Evolutionary conservation across 768 basidiomycete species (phyloP).

Genomic region (Nevesoporus exiguus): DNA sequence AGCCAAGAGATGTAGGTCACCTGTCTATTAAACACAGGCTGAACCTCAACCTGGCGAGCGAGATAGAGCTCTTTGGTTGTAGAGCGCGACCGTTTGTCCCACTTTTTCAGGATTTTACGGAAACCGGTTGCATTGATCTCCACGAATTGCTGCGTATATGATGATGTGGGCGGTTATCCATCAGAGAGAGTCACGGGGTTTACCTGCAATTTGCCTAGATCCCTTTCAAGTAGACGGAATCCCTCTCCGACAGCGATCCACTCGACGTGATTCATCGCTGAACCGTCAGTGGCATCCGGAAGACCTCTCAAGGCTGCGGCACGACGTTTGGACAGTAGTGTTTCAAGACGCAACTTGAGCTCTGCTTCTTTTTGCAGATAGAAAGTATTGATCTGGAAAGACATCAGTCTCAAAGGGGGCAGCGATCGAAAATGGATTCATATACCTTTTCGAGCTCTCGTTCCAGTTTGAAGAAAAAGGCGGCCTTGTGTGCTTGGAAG

Average conservation of each 20-base stretch:
- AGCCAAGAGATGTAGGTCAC: conserved; percentile 38
- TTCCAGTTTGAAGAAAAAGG: conserved; percentile 98
- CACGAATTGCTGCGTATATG: conserved; percentile 74
- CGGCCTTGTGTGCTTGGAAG: conserved; percentile 93
- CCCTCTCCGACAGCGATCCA: conserved; percentile 98
- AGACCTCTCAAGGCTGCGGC: conserved; percentile 71
- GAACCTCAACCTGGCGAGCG: conserved; percentile 95
- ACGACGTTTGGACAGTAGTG: conserved; percentile 89
- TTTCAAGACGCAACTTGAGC: conserved; percentile 86
- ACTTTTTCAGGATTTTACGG: conserved; percentile 96
- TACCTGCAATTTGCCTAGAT: conserved; percentile 94
- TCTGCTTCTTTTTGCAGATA: conserved; percentile 98
- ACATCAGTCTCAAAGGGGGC: conserved; percentile 4
- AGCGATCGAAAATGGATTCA: conserved; percentile 3
- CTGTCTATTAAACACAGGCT: conserved; percentile 95
- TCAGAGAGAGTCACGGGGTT: conserved; percentile 12
- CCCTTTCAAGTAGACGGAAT: conserved; percentile 89
- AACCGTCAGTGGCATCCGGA: conserved; percentile 63
- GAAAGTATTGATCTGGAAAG: conserved; percentile 86
- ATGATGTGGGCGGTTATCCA: conserved; percentile 13
- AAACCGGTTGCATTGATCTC: conserved; percentile 98
- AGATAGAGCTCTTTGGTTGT: conserved; percentile 97
- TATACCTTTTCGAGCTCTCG: conserved; percentile 93
- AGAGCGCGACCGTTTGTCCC: conserved; percentile 94
- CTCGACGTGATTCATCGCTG: conserved; percentile 64